Percentiles rank a stretch among this genome's conserved stretches.
Evolutionary conservation across 345 rosid genomes (phyloP).

Genomic region (Brassica juncea): DNA sequence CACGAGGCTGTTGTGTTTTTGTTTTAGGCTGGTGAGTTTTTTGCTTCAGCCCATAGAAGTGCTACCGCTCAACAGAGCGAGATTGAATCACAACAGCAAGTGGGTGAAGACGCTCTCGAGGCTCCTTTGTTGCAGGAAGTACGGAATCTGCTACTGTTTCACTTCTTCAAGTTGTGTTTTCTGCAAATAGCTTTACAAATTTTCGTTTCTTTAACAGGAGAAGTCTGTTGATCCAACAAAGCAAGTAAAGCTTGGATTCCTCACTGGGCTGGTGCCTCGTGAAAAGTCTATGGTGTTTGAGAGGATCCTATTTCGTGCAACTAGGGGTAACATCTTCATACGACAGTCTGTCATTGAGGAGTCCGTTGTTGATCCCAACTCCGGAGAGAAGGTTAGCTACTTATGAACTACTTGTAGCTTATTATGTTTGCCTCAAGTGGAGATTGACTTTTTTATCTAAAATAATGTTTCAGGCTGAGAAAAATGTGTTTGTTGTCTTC

Average conservation of each 20-base stretch:
- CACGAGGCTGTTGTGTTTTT: slow-evolving; percentile 10
- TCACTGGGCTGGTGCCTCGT: slow-evolving; percentile 89
- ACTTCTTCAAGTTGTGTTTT: slow-evolving; percentile 8
- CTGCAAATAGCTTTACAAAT: slow-evolving; percentile 5
- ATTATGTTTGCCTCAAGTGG: slow-evolving; percentile 15
- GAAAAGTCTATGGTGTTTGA: slow-evolving; percentile 89
- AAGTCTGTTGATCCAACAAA: slow-evolving; percentile 64
- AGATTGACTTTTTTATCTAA: slow-evolving; percentile 24
- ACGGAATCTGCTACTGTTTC: neutral
- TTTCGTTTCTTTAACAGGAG: slow-evolving; percentile 48
- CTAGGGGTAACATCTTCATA: slow-evolving; percentile 84
- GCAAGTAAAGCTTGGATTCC: slow-evolving; percentile 88
- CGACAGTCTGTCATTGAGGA: slow-evolving; percentile 72
- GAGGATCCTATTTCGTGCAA: slow-evolving; percentile 95
- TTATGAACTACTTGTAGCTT: neutral
- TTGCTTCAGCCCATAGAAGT: slow-evolving; percentile 69
- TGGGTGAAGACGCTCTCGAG: slow-evolving; percentile 56
- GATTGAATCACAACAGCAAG: slow-evolving; percentile 52
- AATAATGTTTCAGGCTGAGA: slow-evolving; percentile 66
- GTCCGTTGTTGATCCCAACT: slow-evolving; percentile 79
- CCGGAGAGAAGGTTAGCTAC: slow-evolving; percentile 80
- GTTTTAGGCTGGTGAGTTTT: slow-evolving; percentile 76
- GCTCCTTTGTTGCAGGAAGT: slow-evolving; percentile 73
- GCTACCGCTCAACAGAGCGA: slow-evolving; percentile 80
- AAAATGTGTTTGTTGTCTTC: slow-evolving; percentile 84